Percentiles rank a stretch among this genome's conserved stretches.
Conservation (phyloP, 2,329 filamentous ascomycete genomes). For the Amesomyces nigricolor region DNA sequence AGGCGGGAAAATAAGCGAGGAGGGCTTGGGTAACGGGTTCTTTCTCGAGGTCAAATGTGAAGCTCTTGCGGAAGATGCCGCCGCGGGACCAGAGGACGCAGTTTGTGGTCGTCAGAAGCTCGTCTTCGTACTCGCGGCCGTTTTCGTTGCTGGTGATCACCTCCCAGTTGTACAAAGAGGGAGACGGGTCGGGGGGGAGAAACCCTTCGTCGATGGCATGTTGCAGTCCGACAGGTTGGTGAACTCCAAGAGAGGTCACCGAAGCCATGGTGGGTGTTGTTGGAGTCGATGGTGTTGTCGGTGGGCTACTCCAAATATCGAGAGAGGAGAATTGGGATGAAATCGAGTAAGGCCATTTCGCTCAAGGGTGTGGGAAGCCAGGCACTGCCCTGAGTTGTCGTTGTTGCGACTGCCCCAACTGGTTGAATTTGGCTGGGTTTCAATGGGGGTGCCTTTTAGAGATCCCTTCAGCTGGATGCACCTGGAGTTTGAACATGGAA, state of each 20-base stretch:
- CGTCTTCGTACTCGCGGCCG: constrained; percentile 58
- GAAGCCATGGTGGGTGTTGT: constrained; percentile 62
- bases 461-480: neutral
- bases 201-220: constrained; percentile 79
- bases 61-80: constrained; percentile 76
- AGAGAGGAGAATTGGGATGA: neutral
- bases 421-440: neutral
- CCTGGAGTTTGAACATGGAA: constrained; percentile 1
- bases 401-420: neutral
- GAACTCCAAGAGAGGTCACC: constrained; percentile 83
- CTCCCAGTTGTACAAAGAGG: constrained; percentile 70
- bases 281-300: neutral
- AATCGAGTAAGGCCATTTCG: constrained; percentile 12
- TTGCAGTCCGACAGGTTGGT: constrained; percentile 76
- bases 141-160: constrained; percentile 43
- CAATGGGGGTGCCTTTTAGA: too few species aligned
- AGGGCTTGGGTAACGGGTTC: constrained; percentile 82
- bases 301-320: constrained; percentile 7
- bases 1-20: constrained; percentile 70
- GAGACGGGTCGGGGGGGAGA: constrained; percentile 60
- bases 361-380: neutral
- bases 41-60: constrained; percentile 79
- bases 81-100: constrained; percentile 88
- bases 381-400: neutral
- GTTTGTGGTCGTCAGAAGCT: constrained; percentile 68